These are phyloP conservation scores for Handroanthus guayacan DNA, from an alignment of 257 asterid genomes.

Conservation along the genomic window DNA sequence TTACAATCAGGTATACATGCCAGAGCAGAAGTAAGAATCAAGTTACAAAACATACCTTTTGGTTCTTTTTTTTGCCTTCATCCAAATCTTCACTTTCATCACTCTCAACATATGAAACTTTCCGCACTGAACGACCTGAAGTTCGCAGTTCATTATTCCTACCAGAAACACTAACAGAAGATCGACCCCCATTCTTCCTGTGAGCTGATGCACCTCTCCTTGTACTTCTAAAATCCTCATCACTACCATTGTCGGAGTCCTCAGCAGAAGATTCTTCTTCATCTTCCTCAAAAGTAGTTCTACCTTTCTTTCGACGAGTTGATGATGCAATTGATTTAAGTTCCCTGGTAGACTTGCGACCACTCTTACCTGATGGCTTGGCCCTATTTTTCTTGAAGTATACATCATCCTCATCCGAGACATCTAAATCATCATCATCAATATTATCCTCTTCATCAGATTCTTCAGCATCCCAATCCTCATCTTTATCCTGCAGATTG, in stretches of 20 bases:
- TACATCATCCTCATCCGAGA: conserved; percentile 77
- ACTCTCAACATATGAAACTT: conserved; percentile 95
- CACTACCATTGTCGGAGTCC: conserved; percentile 75
- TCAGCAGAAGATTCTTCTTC: conserved; percentile 79
- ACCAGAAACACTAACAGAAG: conserved; percentile 49
- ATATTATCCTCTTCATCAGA: conserved; percentile 80
- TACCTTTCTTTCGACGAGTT: conserved; percentile 66
- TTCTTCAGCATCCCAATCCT: conserved; percentile 93
- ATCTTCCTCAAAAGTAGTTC: conserved; percentile 70
- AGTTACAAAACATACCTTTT: conserved; percentile 61
- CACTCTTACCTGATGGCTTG: conserved; percentile 64
- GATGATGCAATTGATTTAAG: conserved; percentile 53
- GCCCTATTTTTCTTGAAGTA: conserved; percentile 61
- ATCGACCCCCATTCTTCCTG: conserved; percentile 65
- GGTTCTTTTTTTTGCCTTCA: conserved; percentile 69
- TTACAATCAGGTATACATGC: conserved; percentile 14
- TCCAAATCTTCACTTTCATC: conserved; percentile 94
- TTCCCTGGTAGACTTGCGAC: conserved; percentile 64
- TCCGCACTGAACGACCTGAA: conserved; percentile 89
- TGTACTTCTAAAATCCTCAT: conserved; percentile 67
- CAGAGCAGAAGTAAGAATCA: conserved; percentile 28
- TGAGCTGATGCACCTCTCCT: conserved; percentile 62
- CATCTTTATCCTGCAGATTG: conserved; percentile 67
- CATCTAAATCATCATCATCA: conserved; percentile 69
- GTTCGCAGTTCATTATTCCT: conserved; percentile 75